Base-by-base conservation (phyloP, 164 flowering plant species). In the Piper longum region DNA sequence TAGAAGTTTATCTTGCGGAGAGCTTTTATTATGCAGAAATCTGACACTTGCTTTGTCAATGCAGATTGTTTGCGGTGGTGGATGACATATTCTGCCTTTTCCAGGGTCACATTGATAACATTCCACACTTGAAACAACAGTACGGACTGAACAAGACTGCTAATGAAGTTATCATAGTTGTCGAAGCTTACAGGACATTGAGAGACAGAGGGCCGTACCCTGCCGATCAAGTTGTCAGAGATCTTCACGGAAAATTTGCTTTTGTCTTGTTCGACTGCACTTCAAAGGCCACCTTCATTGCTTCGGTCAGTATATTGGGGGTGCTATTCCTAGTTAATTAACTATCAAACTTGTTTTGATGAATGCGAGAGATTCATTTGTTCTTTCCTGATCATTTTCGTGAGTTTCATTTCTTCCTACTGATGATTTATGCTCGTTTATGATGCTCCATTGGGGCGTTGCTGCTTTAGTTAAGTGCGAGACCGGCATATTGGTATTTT, bases 191-290 rank as follows among this genome's bases (percentile, higher is more conserved):
- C 76, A 73, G 99, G 70, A 85, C 96, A 56, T 77, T 93, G 48
- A 81, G 99, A 77, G 99, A 93, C 67, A 78, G 99, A 70, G 99
- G 99, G 16, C 99, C 99, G 67, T 93, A 86, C 69, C 92, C 99
- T 62, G 85, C 92, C 13, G 91, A 85, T 64, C 92, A 93, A 70
- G 96, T 90, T 40, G 81, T 87, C 67, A 89, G 87, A 77, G 98
- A 89, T 70, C 68, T 93, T 44, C 73, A 79, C 56, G 97, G 97
- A 64, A 90, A 85, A 59, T 93, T 81, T 64, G 85, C 89, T 2
- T 90, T 93, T 58, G 60, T 88, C 67, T 83, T 93, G 51, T 88
- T 72, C 63, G 99, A 93, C 67, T 71, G 84, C 72, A 58, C 92
- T 64, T 68, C 80, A 0, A 84, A 85, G 65, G 39, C 77, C 57